Percentiles rank a stretch among this genome's conserved stretches.
phyloP scores from a whole-genome alignment of 495 filamentous ascomycete genomes.

The Friedmanniomyces endolithicus region DNA sequence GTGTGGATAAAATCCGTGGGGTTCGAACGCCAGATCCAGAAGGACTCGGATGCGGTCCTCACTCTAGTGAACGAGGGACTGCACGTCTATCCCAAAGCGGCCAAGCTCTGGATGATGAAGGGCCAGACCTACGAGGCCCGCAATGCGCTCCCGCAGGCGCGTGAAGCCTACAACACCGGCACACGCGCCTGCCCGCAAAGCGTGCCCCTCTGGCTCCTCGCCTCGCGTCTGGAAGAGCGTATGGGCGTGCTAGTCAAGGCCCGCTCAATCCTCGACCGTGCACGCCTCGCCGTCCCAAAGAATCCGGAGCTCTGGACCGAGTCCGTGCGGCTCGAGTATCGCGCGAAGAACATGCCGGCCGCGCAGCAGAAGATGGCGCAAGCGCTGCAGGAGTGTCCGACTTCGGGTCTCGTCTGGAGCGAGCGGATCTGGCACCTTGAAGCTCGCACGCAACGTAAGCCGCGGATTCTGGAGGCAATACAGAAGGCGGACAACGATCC shows the following conservation, averaged over 20 bases:
- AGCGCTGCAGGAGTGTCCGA: slow-evolving; percentile 81
- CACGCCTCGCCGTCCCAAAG: slow-evolving; percentile 74
- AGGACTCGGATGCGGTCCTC: slow-evolving; percentile 64
- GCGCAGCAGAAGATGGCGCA: slow-evolving; percentile 85
- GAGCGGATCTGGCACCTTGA: slow-evolving; percentile 94
- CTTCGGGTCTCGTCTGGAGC: slow-evolving; percentile 78
- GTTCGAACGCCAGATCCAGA: slow-evolving; percentile 68
- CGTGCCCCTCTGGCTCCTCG: slow-evolving; percentile 79
- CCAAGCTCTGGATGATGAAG: slow-evolving; percentile 97
- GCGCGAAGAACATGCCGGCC: slow-evolving; percentile 69
- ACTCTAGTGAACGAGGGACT: slow-evolving; percentile 80
- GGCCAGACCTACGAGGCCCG: slow-evolving; percentile 87
- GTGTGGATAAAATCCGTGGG: slow-evolving; percentile 93
- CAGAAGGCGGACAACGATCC: slow-evolving; percentile 93
- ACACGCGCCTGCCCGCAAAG: slow-evolving; percentile 75
- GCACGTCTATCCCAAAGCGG: slow-evolving; percentile 69
- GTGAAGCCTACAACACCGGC: slow-evolving; percentile 82
- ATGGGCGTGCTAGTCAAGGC: slow-evolving; percentile 78
- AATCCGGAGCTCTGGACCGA: slow-evolving; percentile 79
- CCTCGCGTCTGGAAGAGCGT: slow-evolving; percentile 75
- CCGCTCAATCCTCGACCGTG: slow-evolving; percentile 81
- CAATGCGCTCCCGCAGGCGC: slow-evolving; percentile 64
- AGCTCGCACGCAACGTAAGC: slow-evolving; percentile 76
- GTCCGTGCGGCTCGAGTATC: slow-evolving; percentile 78
- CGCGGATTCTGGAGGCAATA: slow-evolving; percentile 81